Conservation (phyloP, 2,329 filamentous ascomycete genomes). For the Claviceps cyperi region DNA sequence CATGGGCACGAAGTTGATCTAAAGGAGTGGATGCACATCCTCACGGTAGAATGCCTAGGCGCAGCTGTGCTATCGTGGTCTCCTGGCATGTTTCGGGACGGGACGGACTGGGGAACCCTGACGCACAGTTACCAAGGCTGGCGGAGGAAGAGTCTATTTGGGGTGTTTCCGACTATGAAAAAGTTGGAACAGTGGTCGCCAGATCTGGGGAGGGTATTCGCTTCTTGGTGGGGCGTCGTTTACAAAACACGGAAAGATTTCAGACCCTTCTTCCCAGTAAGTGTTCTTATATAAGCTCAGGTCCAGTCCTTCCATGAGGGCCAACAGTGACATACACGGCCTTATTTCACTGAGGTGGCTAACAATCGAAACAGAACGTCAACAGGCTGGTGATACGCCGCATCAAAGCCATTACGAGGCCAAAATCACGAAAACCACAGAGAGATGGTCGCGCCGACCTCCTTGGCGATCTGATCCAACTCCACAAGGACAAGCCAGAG, state of each 20-base stretch:
- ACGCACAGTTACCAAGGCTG: conserved; percentile 33
- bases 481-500: conserved; percentile 29
- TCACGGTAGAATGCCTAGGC: conserved; percentile 36
- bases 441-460: conserved; percentile 25
- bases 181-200: conserved; percentile 25
- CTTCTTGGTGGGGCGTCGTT: conserved; percentile 28
- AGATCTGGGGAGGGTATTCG: conserved; percentile 23
- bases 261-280: conserved; percentile 34
- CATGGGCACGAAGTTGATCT: conserved; percentile 29
- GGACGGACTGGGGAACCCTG: conserved; percentile 33
- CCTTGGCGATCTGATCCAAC: conserved; percentile 29
- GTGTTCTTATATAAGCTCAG: conserved; percentile 7
- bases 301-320: too few relatives aligned
- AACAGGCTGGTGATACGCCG: conserved; percentile 19
- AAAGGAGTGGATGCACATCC: conserved; percentile 42
- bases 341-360: background rate
- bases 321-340: too few relatives aligned
- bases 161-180: conserved; percentile 30
- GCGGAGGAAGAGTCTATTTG: conserved; percentile 38
- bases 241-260: conserved; percentile 30
- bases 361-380: conserved; percentile 17
- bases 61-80: conserved; percentile 38
- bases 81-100: conserved; percentile 28
- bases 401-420: conserved; percentile 16
- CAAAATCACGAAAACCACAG: conserved; percentile 16